phyloP scores from a whole-genome alignment of 1,139 yeast genomes.

The Blastobotrys apis region DNA sequence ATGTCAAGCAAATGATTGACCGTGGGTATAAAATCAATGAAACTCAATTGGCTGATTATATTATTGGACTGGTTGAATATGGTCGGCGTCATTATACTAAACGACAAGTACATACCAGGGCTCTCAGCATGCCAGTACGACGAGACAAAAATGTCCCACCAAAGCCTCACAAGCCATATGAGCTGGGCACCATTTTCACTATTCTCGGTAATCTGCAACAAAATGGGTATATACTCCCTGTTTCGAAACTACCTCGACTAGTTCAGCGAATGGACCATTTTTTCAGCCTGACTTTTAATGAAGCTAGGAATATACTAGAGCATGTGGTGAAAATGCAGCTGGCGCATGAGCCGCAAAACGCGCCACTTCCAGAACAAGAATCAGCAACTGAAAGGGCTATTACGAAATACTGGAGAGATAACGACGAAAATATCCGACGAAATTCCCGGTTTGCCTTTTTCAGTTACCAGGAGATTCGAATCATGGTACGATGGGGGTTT shows the following conservation, averaged over 20 bases:
- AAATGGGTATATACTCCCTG: neutral
- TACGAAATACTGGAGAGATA: neutral
- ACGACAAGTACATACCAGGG: neutral
- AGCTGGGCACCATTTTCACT: constrained; percentile 4
- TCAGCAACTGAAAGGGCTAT: too few relatives aligned
- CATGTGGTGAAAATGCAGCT: constrained; percentile 1
- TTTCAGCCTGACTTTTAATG: constrained; percentile 1
- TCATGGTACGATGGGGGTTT: constrained; percentile 9
- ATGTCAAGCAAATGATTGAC: constrained; percentile 4
- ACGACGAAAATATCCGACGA: neutral
- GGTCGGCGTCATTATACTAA: constrained; percentile 5
- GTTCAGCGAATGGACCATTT: constrained; percentile 2
- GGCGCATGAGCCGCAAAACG: neutral
- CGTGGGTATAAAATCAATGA: neutral
- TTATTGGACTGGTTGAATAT: constrained; percentile 4
- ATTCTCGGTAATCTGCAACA: neutral
- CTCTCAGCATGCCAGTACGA: neutral
- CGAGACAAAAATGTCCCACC: neutral
- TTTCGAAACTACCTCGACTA: neutral
- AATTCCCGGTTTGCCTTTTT: neutral
- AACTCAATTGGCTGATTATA: constrained; percentile 4
- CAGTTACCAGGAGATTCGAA: neutral
- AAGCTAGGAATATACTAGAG: constrained; percentile 1
- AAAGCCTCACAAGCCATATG: constrained; percentile 1
- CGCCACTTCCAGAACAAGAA: neutral